phyloP scores from a whole-genome alignment of 495 filamentous ascomycete genomes.

The Xylaria palmicola region DNA sequence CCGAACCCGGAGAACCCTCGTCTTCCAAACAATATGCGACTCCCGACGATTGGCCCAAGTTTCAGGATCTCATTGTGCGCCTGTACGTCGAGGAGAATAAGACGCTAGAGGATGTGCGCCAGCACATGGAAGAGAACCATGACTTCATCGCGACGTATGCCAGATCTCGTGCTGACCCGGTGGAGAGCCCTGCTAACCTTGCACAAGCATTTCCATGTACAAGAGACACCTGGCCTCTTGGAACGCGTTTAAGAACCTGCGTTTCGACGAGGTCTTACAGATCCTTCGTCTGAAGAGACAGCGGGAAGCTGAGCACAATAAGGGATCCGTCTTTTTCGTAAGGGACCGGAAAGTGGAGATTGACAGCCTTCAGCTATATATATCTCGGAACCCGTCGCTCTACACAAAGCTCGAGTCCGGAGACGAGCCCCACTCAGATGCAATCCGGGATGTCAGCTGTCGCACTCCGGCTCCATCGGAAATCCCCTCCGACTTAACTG shows the following conservation, averaged over 20 bases:
- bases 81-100: constrained; percentile 33
- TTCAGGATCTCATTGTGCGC: constrained; percentile 25
- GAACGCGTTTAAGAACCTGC: constrained; percentile 34
- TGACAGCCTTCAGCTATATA: constrained; percentile 29
- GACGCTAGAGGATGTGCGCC: constrained; percentile 32
- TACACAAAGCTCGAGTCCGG: constrained; percentile 31
- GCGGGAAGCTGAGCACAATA: constrained; percentile 25
- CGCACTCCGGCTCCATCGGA: constrained; percentile 22
- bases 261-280: constrained; percentile 32
- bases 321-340: constrained; percentile 28
- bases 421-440: constrained; percentile 22
- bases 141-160: constrained; percentile 33
- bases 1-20: constrained; percentile 14
- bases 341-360: constrained; percentile 28
- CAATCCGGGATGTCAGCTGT: constrained; percentile 31
- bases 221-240: constrained; percentile 32
- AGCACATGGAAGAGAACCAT: constrained; percentile 31
- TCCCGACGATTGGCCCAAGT: constrained; percentile 28
- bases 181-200: constrained; percentile 15
- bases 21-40: constrained; percentile 25
- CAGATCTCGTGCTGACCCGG: neutral
- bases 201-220: constrained; percentile 31
- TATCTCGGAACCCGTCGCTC: constrained; percentile 31
- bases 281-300: constrained; percentile 30
- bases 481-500: neutral